These are phyloP conservation scores for Chlamydomonas sphaeroides DNA, from an alignment of 139 green algal genomes.

Conservation along the genomic window DNA sequence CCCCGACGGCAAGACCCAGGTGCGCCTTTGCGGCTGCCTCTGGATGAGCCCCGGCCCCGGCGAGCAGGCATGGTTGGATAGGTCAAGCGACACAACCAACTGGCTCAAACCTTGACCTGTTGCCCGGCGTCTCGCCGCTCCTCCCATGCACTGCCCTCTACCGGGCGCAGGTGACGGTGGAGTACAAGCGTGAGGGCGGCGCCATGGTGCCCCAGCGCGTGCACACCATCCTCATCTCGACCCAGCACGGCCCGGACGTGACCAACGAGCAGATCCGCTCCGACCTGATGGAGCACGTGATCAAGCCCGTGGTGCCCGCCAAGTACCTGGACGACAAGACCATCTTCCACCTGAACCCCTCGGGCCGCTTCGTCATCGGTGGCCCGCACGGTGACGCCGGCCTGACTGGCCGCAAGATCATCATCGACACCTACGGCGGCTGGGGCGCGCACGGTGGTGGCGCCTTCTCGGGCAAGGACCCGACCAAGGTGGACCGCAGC, in stretches of 20 bases:
- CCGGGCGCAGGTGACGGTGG: constrained; percentile 86
- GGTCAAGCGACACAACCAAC: no score
- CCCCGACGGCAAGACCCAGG: constrained; percentile 99
- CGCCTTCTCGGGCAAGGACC: constrained; percentile 98
- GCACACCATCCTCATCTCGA: constrained; percentile 99
- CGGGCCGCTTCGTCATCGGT: constrained; percentile 97
- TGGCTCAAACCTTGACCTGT: no score
- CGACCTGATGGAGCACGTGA: constrained; percentile 97
- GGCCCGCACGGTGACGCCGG: constrained; percentile 97
- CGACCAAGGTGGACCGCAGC: constrained; percentile 85
- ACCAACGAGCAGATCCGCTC: constrained; percentile 96
- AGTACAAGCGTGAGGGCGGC: constrained; percentile 98
- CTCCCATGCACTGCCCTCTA: no score
- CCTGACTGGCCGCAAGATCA: constrained; percentile 99
- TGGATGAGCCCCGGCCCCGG: no score
- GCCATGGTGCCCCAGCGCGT: constrained; percentile 93
- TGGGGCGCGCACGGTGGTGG: constrained; percentile 98
- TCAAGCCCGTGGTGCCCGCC: constrained; percentile 97
- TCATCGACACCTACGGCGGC: constrained; percentile 99
- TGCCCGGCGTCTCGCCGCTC: no score
- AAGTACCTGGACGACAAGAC: constrained; percentile 99
- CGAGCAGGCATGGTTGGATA: no score
- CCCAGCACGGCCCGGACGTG: constrained; percentile 92
- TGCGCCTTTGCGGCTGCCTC: no score
- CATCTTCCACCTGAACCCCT: constrained; percentile 99